Conservation (phyloP, 257 asterid genomes). For the Solanum sejunctum region DNA sequence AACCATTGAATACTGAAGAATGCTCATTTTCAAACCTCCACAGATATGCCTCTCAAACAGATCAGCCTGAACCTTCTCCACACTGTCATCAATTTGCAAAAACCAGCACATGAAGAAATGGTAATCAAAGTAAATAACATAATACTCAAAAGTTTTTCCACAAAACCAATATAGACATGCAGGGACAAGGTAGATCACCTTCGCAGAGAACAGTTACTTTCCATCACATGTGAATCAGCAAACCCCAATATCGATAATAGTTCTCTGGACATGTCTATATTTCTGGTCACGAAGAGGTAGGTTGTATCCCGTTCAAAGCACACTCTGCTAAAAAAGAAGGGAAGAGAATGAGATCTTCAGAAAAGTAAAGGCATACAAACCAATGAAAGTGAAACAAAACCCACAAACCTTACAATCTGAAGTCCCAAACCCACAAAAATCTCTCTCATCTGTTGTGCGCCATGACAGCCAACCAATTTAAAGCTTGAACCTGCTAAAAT, state of each 20-base stretch:
- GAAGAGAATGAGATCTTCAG: slow-evolving; percentile 2
- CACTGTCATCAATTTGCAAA: slow-evolving; percentile 15
- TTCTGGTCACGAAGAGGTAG: slow-evolving; percentile 30
- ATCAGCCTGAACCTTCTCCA: slow-evolving; percentile 32
- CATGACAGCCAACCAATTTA: slow-evolving; percentile 22
- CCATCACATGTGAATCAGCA: slow-evolving; percentile 12
- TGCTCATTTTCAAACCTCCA: slow-evolving; percentile 20
- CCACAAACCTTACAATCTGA: slow-evolving; percentile 27
- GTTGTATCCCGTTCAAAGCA: slow-evolving; percentile 19
- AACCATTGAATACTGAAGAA: slow-evolving; percentile 37
- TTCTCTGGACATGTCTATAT: slow-evolving; percentile 18
- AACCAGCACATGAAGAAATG: neutral
- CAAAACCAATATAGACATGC: neutral
- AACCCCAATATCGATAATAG: slow-evolving; percentile 18
- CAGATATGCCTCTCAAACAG: slow-evolving; percentile 20
- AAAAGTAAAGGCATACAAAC: neutral
- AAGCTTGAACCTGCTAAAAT: slow-evolving; percentile 22
- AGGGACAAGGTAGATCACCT: slow-evolving; percentile 24
- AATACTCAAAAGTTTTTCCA: neutral
- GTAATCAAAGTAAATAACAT: neutral
- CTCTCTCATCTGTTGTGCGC: slow-evolving; percentile 16
- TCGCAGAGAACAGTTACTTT: slow-evolving; percentile 11
- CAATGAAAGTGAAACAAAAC: neutral
- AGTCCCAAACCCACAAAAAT: slow-evolving; percentile 37
- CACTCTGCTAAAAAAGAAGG: slow-evolving; percentile 14